These are phyloP conservation scores for Hemerocallis citrina DNA, from an alignment of 106 monocot genomes.

Conservation along the genomic window DNA sequence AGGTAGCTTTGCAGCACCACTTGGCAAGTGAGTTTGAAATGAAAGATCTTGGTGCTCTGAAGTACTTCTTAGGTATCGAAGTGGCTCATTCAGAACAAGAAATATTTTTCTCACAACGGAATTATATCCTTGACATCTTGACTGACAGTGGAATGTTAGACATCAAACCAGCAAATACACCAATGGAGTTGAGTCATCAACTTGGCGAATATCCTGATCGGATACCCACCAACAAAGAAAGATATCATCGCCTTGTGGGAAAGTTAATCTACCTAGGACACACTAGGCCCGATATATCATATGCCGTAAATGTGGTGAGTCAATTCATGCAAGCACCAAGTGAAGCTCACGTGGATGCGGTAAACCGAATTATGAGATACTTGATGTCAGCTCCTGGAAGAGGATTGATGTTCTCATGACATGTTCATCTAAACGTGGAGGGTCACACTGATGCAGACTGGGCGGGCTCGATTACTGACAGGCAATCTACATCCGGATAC, in stretches of 20 bases:
- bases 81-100: no score
- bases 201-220: no score
- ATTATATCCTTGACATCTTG: no score
- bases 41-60: conserved; percentile 6
- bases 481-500: neutral
- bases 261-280: conserved; percentile 4
- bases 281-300: neutral
- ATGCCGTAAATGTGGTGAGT: neutral
- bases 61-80: conserved; percentile 1
- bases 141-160: no score
- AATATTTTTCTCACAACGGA: no score
- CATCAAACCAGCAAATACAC: no score
- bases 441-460: neutral
- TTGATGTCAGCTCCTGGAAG: neutral
- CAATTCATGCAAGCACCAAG: conserved; percentile 2
- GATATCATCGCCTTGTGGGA: neutral
- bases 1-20: neutral
- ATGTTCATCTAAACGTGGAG: neutral
- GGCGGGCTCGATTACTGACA: neutral
- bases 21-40: conserved; percentile 2
- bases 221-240: no score
- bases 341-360: neutral
- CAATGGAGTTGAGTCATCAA: no score
- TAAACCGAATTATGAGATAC: neutral
- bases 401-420: neutral